Conservation (phyloP, 805 yeast species). For the Danielia reshetovae region DNA sequence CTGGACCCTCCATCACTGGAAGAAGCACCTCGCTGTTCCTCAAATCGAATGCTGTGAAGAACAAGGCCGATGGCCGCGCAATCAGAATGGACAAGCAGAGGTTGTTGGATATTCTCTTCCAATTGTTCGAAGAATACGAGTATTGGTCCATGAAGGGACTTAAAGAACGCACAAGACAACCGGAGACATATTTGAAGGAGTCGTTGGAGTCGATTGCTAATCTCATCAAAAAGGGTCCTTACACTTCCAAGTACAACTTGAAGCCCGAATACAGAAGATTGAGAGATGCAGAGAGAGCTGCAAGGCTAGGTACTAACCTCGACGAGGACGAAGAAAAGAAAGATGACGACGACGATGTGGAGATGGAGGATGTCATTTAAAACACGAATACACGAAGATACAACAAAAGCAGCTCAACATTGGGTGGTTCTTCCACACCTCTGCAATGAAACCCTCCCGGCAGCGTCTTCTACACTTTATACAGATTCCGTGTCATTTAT, state of each 20-base stretch:
- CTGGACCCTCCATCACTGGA: constrained; percentile 76
- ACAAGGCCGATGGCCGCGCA: constrained; percentile 71
- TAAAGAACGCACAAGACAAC: constrained; percentile 91
- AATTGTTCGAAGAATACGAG: constrained; percentile 89
- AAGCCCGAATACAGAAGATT: constrained; percentile 85
- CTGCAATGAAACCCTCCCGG: too few relatives aligned
- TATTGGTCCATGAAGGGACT: constrained; percentile 95
- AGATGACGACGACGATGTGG: constrained; percentile 49
- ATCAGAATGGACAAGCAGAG: constrained; percentile 93
- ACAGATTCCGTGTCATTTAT: background rate
- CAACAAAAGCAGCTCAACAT: too few relatives aligned
- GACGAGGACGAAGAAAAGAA: constrained; percentile 32
- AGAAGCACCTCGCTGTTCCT: constrained; percentile 68
- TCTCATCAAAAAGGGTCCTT: constrained; percentile 91
- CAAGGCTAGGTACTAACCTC: constrained; percentile 47
- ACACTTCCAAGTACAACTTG: constrained; percentile 85
- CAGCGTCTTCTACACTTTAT: background rate
- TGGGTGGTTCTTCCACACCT: too few relatives aligned
- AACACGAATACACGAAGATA: background rate
- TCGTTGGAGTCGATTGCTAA: constrained; percentile 86
- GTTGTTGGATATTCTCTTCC: constrained; percentile 80
- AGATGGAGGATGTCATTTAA: constrained; percentile 44
- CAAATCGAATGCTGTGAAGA: constrained; percentile 43
- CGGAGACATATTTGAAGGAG: constrained; percentile 88
- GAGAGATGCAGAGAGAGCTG: constrained; percentile 73